A percentile compares a stretch with the other conserved stretches of the same genome.
These are phyloP conservation scores for Saccharomycopsis capsularis DNA, from an alignment of 805 yeast species.

Conservation along the genomic window DNA sequence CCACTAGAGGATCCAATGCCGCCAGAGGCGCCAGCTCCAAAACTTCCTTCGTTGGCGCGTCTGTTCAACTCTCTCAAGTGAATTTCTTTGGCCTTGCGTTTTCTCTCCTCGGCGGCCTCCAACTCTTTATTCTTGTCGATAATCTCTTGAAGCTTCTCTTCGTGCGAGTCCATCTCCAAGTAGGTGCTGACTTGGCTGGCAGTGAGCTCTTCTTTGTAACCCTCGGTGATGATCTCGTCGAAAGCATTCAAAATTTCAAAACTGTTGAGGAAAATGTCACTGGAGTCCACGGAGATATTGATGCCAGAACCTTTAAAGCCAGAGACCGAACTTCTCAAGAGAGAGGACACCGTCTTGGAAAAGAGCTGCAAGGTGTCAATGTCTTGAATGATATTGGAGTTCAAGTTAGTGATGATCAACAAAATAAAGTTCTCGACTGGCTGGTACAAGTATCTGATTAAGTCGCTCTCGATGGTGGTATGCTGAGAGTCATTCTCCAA, in stretches of 20 bases:
- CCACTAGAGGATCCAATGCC: conserved; percentile 22
- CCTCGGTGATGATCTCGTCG: conserved; percentile 86
- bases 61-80: conserved; percentile 71
- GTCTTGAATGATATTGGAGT: conserved; percentile 89
- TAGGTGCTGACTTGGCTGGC: conserved; percentile 78
- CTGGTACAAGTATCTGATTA: conserved; percentile 88
- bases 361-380: conserved; percentile 85
- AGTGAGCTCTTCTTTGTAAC: conserved; percentile 83
- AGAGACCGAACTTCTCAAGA: conserved; percentile 39
- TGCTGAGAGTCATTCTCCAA: conserved; percentile 69
- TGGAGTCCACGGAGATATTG: conserved; percentile 52
- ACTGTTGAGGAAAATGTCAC: conserved; percentile 75
- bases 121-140: conserved; percentile 94
- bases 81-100: conserved; percentile 86
- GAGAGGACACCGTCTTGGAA: conserved; percentile 70
- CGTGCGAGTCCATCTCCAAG: conserved; percentile 96
- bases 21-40: conserved; percentile 26
- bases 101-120: conserved; percentile 96
- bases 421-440: conserved; percentile 92
- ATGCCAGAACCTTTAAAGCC: background rate
- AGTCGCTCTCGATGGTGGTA: conserved; percentile 89
- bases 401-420: conserved; percentile 83
- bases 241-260: conserved; percentile 88
- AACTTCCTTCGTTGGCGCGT: conserved; percentile 43
- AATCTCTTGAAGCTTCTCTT: conserved; percentile 96